A percentile compares a stretch with the other conserved stretches of the same genome.
phyloP scores from a whole-genome alignment of 1,284 basidiomycete species.

The Albatrellus sp. region DNA sequence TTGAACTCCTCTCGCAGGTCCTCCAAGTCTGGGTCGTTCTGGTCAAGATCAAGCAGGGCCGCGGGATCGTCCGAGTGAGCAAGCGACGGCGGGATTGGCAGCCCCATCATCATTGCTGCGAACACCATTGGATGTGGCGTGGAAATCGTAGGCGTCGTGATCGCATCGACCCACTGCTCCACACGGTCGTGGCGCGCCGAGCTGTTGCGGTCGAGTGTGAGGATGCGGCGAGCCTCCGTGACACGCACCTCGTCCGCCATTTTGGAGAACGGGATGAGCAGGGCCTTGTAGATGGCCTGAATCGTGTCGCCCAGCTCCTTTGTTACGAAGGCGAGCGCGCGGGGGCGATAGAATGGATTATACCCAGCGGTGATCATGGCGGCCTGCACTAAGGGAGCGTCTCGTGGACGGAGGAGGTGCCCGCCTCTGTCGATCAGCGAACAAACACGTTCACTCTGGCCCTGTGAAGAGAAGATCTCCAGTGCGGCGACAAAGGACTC shows the following conservation, averaged over 20 bases:
- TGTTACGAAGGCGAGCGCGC: constrained; percentile 32
- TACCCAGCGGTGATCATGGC: constrained; percentile 28
- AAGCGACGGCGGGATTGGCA: constrained; percentile 31
- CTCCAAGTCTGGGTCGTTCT: constrained; percentile 40
- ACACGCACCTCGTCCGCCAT: constrained; percentile 28
- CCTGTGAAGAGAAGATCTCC: constrained; percentile 31
- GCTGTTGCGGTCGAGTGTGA: constrained; percentile 26
- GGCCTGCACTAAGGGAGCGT: constrained; percentile 30
- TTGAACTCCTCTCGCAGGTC: constrained; percentile 47
- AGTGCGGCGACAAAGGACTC: constrained; percentile 42
- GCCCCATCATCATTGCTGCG: constrained; percentile 55
- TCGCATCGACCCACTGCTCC: constrained; percentile 38
- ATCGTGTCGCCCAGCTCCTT: constrained; percentile 36
- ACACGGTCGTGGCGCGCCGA: constrained; percentile 30
- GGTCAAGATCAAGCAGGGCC: constrained; percentile 38
- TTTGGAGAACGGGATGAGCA: constrained; percentile 33
- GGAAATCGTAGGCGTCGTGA: constrained; percentile 27
- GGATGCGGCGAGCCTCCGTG: constrained; percentile 30
- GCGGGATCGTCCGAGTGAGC: constrained; percentile 25
- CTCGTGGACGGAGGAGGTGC: constrained; percentile 46
- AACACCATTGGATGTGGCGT: constrained; percentile 37
- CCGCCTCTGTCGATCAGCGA: constrained; percentile 30
- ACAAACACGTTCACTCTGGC: constrained; percentile 22
- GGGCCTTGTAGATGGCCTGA: constrained; percentile 25
- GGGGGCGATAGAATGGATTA: constrained; percentile 17